Evolutionary conservation across 345 rosid genomes (phyloP).

Genomic region (Salix arbutifolia): DNA sequence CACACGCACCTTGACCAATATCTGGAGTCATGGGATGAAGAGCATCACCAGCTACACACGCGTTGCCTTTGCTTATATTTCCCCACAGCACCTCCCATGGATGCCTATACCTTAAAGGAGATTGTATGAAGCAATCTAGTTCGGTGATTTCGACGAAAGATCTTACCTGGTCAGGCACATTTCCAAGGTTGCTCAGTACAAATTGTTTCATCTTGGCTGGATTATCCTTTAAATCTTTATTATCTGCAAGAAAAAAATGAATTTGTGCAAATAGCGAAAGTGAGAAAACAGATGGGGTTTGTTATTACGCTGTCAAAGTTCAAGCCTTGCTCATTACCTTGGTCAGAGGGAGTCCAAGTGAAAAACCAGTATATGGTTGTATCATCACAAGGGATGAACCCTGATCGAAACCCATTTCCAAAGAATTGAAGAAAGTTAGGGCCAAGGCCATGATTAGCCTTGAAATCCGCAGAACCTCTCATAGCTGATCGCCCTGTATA

Average conservation of each 20-base stretch:
- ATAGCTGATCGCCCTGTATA: constrained; percentile 36
- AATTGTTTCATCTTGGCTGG: constrained; percentile 39
- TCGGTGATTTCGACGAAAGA: constrained; percentile 36
- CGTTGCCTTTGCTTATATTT: constrained; percentile 52
- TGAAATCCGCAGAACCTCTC: constrained; percentile 41
- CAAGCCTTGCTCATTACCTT: constrained; percentile 20
- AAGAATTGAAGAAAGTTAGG: constrained; percentile 29
- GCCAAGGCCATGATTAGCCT: constrained; percentile 38
- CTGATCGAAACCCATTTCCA: constrained; percentile 48
- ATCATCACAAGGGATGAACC: constrained; percentile 49
- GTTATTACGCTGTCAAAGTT: no score
- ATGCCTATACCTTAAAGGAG: constrained; percentile 35
- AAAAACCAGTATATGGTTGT: constrained; percentile 44
- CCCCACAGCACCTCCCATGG: constrained; percentile 63
- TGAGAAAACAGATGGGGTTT: no score
- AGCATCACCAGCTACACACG: constrained; percentile 68
- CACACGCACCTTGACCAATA: constrained; percentile 64
- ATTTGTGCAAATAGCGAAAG: background rate
- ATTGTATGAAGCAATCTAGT: constrained; percentile 25
- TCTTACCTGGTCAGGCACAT: constrained; percentile 33
- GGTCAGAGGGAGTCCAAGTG: constrained; percentile 31
- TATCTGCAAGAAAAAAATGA: background rate
- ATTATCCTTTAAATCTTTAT: constrained; percentile 23
- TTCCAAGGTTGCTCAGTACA: constrained; percentile 36
- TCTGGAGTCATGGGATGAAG: constrained; percentile 77